These are phyloP conservation scores for Syncephalastrum contaminatum DNA, from an alignment of 371 early-diverging fungal genomes.

Conservation along the genomic window DNA sequence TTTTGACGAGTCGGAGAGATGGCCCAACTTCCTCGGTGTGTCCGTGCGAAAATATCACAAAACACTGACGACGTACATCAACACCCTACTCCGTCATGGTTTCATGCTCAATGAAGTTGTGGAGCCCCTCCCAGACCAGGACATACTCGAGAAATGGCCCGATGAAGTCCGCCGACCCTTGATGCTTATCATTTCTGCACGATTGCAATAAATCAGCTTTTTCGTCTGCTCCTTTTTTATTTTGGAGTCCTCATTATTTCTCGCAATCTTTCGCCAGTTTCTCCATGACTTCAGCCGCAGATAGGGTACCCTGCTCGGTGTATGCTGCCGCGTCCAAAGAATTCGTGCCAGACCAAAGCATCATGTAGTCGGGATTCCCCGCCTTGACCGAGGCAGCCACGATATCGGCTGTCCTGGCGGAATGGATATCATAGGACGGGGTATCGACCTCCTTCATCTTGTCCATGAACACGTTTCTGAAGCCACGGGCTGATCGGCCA, in stretches of 20 bases:
- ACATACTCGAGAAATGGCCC: slow-evolving; percentile 5
- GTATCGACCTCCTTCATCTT: slow-evolving; percentile 17
- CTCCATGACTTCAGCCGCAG: slow-evolving; percentile 25
- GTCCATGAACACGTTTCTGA: slow-evolving; percentile 35
- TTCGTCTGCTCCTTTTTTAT: neutral
- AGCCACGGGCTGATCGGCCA: slow-evolving; percentile 35
- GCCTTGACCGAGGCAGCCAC: slow-evolving; percentile 24
- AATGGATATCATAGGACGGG: slow-evolving; percentile 42
- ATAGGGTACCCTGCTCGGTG: slow-evolving; percentile 32
- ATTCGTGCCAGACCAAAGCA: slow-evolving; percentile 28
- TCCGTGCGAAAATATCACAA: slow-evolving; percentile 20
- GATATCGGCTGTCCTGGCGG: slow-evolving; percentile 43
- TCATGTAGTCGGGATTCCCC: slow-evolving; percentile 30
- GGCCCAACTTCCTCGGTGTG: slow-evolving; percentile 14
- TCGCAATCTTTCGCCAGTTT: slow-evolving; percentile 24
- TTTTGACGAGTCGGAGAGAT: slow-evolving; percentile 10
- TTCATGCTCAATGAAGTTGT: slow-evolving; percentile 15
- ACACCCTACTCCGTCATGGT: slow-evolving; percentile 16
- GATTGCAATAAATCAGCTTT: neutral
- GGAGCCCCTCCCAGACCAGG: slow-evolving; percentile 17
- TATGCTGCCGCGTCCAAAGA: slow-evolving; percentile 27
- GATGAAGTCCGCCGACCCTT: slow-evolving; percentile 16
- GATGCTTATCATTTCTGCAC: slow-evolving; percentile 22
- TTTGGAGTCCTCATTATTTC: neutral
- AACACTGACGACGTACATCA: slow-evolving; percentile 21